Base-by-base conservation (phyloP, 768 basidiomycete species). In the Boletus subparvulus region DNA sequence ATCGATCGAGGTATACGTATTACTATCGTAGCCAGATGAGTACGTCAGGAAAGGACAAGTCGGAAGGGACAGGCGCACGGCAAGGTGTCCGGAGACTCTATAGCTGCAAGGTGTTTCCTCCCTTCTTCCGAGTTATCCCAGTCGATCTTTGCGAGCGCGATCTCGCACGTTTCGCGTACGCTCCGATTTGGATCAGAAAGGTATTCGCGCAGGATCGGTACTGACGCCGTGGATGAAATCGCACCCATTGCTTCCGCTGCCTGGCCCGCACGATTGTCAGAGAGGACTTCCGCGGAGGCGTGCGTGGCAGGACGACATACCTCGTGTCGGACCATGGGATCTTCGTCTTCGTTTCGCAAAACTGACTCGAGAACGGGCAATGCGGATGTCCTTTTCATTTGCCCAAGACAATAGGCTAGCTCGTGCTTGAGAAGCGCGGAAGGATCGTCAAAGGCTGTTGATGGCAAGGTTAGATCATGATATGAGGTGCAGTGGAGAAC, bases 191-290 rank as follows among this genome's bases (percentile, higher is more conserved):
- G 67, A 76, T 98, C 92, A 52, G 75, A 69, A 33, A 90, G 73
- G 74, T 87, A 94, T 70, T 87, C 78, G 53, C 77, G 74, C 37
- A 99, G 80, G 54, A 94, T 70, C 4, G 86, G 80, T 12, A 95
- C 66, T 16, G 92, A 90, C 0, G 73, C 62, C 2, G 78, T 65
- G 21, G 84, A 77, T 9, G 91, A 93, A 37, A 98, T 92, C 1
- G 97, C 97, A 40, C 95, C 97, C 79, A 99, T 88, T 10, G 97
- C 97, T 75, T 99, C 97, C n/a, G 97, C 97, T 48, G 96, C 94
- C 90, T 95, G 60, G 46, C 61, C 60, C 61, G 49, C 52, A 54
- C 56, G 60, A 51, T 54, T 43, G 41, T 63, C 59, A 61, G 44
- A 53, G 41, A 42, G 40, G 47, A 39, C 13, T n/a, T 41, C 14